Base-by-base conservation (phyloP, 352 stramenopile genomes). In the Pythium insidiosum region DNA sequence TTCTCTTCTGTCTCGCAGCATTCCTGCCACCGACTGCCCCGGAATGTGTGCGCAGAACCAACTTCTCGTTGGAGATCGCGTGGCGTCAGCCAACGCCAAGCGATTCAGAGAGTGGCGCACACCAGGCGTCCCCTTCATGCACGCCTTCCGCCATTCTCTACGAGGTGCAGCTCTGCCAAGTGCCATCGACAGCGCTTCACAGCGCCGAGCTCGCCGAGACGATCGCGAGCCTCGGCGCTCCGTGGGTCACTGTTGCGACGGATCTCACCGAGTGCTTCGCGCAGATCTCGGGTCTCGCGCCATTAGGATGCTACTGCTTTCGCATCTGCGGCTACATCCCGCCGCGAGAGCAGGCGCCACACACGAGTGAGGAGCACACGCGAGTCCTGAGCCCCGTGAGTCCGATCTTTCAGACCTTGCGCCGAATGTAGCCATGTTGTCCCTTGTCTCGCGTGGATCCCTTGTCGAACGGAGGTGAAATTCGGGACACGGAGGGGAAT, bases 351-450 rank as follows among this genome's bases (percentile, higher is more conserved):
- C 28, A 15, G 28, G 28, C 28, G 9, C 28, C 28, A 33, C 9
- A 33, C 9, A 33, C 28, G 28, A 15, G 28, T 15, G 28, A 9
- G 28, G 15, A 33, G 28, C 9, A 33, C 15, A 15, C 28, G 28
- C 61, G 57, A 12, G 63, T 72, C 28, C 53, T 55, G 16, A 68
- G 61, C 20, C 63, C 55, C 39, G 13, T 67, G 44, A 50, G 43
- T 31, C 20, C 29, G 2, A 26, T 58, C 1, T 53, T 61, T 35
- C 53, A 61, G 37, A 61, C 53, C 3, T 25, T 61, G 3, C 53
- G 53, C 9, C 53, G 53, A 20, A 56, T 54, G 53, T 61, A 61
- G 53, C 53, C 53, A 56, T 50, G 16, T 41, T 28, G 47, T 43
- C 37, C 12, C 45, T 40, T n/a, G 45, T 45, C 23, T 30, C 18